phyloP scores from a whole-genome alignment of 2,329 filamentous ascomycete genomes.

The Mariannaea elegans region DNA sequence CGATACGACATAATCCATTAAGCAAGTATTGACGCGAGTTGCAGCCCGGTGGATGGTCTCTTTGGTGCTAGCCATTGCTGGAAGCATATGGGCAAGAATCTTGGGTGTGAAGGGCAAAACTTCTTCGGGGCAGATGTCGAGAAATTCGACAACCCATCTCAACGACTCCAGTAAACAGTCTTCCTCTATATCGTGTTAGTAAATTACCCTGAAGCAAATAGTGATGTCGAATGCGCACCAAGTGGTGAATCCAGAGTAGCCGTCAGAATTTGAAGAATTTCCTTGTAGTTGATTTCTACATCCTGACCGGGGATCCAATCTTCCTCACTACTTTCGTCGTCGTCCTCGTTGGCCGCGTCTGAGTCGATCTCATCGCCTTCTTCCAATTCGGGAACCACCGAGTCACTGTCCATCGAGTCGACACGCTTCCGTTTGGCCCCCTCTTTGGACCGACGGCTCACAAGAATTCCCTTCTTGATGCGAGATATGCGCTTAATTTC shows the following conservation, averaged over 20 bases:
- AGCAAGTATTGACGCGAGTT: conserved; percentile 84
- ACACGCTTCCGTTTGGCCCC: conserved; percentile 76
- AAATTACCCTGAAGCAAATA: background rate
- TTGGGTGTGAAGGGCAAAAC: conserved; percentile 94
- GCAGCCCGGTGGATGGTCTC: conserved; percentile 91
- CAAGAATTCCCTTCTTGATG: conserved; percentile 90
- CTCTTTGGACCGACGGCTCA: conserved; percentile 78
- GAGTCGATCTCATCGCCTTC: conserved; percentile 69
- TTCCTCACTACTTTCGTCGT: conserved; percentile 75
- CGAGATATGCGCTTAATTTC: conserved; percentile 96
- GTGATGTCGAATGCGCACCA: conserved; percentile 59
- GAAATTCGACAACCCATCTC: conserved; percentile 94
- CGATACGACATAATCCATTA: conserved; percentile 95
- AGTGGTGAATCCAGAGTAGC: conserved; percentile 85
- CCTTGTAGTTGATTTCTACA: conserved; percentile 91
- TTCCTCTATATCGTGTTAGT: conserved; percentile 69
- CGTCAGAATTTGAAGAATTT: conserved; percentile 90
- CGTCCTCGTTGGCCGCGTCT: conserved; percentile 64
- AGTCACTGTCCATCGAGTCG: conserved; percentile 73
- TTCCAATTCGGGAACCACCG: conserved; percentile 65
- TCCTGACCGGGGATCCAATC: conserved; percentile 99
- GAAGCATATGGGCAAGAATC: conserved; percentile 89
- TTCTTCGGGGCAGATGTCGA: conserved; percentile 97
- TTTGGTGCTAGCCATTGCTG: conserved; percentile 90
- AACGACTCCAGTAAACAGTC: conserved; percentile 91